phyloP scores from a whole-genome alignment of 2,329 filamentous ascomycete genomes.

The Nemania diffusa region DNA sequence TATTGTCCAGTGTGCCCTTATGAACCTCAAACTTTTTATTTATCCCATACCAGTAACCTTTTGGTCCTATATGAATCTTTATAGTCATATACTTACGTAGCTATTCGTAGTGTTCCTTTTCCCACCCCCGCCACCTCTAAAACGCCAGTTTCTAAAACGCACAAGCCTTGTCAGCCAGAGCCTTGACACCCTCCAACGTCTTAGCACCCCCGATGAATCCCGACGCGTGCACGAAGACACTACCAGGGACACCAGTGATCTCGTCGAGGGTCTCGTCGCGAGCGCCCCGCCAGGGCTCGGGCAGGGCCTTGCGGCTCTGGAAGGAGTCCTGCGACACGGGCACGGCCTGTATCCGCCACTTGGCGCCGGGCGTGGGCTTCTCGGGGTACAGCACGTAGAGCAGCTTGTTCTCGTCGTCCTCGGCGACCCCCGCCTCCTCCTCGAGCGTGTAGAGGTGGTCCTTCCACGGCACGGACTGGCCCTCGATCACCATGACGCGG shows the following conservation, averaged over 20 bases:
- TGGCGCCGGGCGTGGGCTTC: slow-evolving; percentile 75
- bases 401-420: slow-evolving; percentile 66
- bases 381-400: slow-evolving; percentile 94
- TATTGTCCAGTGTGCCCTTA: neutral
- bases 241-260: slow-evolving; percentile 73
- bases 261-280: slow-evolving; percentile 85
- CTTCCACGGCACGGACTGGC: slow-evolving; percentile 89
- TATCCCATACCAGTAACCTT: slow-evolving; percentile 18
- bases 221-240: slow-evolving; percentile 92
- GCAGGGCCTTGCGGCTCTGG: slow-evolving; percentile 88
- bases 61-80: slow-evolving; percentile 7
- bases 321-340: slow-evolving; percentile 87
- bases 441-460: slow-evolving; percentile 94
- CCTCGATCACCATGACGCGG: slow-evolving; percentile 81
- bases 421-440: slow-evolving; percentile 61
- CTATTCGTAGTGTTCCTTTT: neutral
- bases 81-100: slow-evolving; percentile 1
- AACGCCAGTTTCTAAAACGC: slow-evolving; percentile 49
- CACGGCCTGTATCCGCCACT: slow-evolving; percentile 96
- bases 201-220: slow-evolving; percentile 97
- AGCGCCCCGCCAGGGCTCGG: slow-evolving; percentile 90
- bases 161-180: slow-evolving; percentile 84
- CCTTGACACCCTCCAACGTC: slow-evolving; percentile 86
- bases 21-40: slow-evolving; percentile 6
- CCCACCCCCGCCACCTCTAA: neutral